These are phyloP conservation scores for Carpinus fangiana DNA, from an alignment of 306 rosid genomes.

Conservation along the genomic window DNA sequence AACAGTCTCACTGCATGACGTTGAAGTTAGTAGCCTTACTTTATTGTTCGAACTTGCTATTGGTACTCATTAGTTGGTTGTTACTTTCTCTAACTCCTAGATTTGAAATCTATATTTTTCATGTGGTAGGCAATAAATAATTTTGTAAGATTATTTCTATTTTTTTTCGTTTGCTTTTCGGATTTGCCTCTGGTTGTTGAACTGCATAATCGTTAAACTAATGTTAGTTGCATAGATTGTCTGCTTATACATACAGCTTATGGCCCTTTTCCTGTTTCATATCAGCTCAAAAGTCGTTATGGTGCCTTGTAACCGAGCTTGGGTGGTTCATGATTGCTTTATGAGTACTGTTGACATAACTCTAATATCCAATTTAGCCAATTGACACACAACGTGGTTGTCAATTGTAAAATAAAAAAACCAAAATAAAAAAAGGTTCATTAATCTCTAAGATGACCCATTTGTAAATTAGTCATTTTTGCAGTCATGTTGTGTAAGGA, in stretches of 20 bases:
- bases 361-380: background rate
- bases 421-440: background rate
- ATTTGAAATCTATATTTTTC: slow-evolving; percentile 14
- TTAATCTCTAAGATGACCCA: background rate
- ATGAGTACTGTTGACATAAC: background rate
- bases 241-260: background rate
- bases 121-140: background rate
- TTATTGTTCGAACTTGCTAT: background rate
- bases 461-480: background rate
- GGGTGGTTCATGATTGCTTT: background rate
- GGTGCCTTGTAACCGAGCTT: background rate
- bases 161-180: background rate
- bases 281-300: background rate
- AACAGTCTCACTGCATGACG: slow-evolving; percentile 81
- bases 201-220: background rate
- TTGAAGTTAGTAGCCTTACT: slow-evolving; percentile 64
- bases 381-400: background rate
- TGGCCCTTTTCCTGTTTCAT: background rate
- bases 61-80: slow-evolving; percentile 4
- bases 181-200: background rate
- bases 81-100: background rate
- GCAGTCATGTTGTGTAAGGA: background rate
- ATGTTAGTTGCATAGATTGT: background rate
- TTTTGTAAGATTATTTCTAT: background rate
- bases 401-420: background rate